Base-by-base conservation (phyloP, 306 rosid genomes). In the Pueraria montana region DNA sequence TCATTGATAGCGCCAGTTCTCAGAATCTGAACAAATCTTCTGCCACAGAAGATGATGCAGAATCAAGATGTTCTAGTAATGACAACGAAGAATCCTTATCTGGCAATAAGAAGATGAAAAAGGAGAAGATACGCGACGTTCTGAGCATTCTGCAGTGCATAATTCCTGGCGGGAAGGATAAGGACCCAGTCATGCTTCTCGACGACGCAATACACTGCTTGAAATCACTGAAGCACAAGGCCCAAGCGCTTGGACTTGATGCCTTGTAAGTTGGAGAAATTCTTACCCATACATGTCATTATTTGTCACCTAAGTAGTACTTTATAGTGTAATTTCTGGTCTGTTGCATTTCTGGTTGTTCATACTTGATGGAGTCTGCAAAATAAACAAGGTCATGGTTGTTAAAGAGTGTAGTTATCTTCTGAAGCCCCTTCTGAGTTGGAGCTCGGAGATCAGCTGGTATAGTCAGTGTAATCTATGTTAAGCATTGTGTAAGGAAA, bases 201-300 rank as follows among this genome's bases (percentile, higher is more conserved):
- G 97, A 93, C 11, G 94, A 94, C 75, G 94, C 97, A 8, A 94
- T 92, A 62, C 80, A 27, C 17, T 91, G 92, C 89, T 87, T 94
- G 59, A 94, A 88, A 63, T 82, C 88, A 1, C 53, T 94, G 80
- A 94, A 87, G 82, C 76, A 79, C 61, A 89, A 82, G 76, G 96
- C 94, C 43, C 80, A 72, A 72, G 85, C 83, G 43, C 82, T 90
- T 0, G 91, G 97, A 38, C 83, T 88, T 2, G 84, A 88, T 56
- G 74, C 92, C 63, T 68, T 78, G 65, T 92, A 76, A 94, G 84
- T 64, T 61, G 42, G 30, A 59, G 76, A 17, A 17, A 12, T 65
- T 50, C 68, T 26, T n/a, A 58, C 53, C 77, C 53, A 53, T 46
- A 56, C 79, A 43, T 62, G n/a, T 27, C 68, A 17, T 61, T 65